A percentile compares a stretch with the other conserved stretches of the same genome.
Evolutionary conservation across 495 filamentous ascomycete genomes (phyloP).

Genomic region (Neurospora sp.): DNA sequence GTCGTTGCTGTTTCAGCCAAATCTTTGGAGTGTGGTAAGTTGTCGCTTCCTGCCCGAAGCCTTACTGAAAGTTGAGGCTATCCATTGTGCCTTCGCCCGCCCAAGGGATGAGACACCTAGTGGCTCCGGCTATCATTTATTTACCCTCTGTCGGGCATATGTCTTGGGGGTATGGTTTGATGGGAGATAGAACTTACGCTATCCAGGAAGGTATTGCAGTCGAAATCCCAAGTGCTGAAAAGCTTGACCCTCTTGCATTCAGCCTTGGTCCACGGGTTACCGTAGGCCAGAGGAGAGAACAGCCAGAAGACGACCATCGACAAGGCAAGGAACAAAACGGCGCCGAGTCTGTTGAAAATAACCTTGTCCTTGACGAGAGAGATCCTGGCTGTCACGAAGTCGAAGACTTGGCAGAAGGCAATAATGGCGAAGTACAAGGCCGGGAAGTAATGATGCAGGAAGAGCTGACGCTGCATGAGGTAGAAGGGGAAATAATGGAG

Average conservation of each 20-base stretch:
- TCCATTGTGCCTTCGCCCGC: neutral
- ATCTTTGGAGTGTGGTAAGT: neutral
- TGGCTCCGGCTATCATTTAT: neutral
- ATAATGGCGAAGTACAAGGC: constrained; percentile 93
- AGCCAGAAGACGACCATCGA: constrained; percentile 70
- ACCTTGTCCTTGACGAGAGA: constrained; percentile 54
- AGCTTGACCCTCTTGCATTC: constrained; percentile 83
- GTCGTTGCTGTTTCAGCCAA: neutral
- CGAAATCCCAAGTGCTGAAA: constrained; percentile 86
- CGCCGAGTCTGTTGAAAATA: constrained; percentile 58
- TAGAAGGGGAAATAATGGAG: constrained; percentile 98
- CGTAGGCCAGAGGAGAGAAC: constrained; percentile 83
- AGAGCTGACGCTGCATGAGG: constrained; percentile 89
- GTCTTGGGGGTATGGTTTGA: constrained; percentile 24
- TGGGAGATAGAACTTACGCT: constrained; percentile 55
- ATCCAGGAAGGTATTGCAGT: constrained; percentile 85
- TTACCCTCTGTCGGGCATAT: constrained; percentile 19
- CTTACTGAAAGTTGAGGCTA: neutral
- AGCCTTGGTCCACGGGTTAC: constrained; percentile 83
- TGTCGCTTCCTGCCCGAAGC: neutral
- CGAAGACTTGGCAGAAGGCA: constrained; percentile 75
- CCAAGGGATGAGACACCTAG: neutral
- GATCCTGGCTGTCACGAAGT: constrained; percentile 68
- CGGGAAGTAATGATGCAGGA: constrained; percentile 84
- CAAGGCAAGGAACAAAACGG: constrained; percentile 58